A percentile compares a stretch with the other conserved stretches of the same genome.
These are phyloP conservation scores for Hymenoscyphus linearis DNA, from an alignment of 2,329 filamentous ascomycete species.

Conservation along the genomic window DNA sequence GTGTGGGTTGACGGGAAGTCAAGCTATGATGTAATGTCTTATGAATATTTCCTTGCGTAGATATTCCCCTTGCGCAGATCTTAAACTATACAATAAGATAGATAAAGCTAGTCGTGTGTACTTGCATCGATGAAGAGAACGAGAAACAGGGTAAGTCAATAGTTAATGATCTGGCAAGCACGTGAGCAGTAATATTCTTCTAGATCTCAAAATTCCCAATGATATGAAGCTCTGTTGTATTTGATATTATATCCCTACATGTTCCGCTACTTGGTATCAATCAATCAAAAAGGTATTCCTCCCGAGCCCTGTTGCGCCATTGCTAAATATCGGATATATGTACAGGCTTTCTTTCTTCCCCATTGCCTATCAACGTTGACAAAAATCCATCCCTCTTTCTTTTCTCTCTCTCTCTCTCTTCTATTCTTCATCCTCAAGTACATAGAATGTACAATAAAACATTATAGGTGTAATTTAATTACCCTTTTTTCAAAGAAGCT, in stretches of 20 bases:
- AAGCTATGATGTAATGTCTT: background rate
- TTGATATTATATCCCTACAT: background rate
- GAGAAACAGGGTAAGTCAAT: too few species aligned
- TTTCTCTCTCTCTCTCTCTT: background rate
- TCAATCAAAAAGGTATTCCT: background rate
- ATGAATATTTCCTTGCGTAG: background rate
- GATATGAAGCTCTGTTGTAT: background rate
- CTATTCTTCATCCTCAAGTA: background rate
- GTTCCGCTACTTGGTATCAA: background rate
- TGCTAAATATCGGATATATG: background rate
- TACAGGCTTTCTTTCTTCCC: background rate
- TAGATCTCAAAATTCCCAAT: background rate
- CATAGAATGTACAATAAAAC: background rate
- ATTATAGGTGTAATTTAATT: background rate
- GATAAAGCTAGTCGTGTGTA: too few species aligned
- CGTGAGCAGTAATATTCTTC: too few species aligned
- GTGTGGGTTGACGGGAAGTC: background rate
- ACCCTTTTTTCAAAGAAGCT: background rate
- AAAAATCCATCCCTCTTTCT: background rate
- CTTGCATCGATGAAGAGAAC: too few species aligned
- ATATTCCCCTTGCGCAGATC: background rate
- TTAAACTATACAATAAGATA: background rate
- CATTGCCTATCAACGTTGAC: background rate
- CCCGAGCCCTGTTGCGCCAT: background rate
- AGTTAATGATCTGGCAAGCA: too few species aligned